phyloP scores from a whole-genome alignment of 2,329 filamentous ascomycete species.

The Aspergillus melleus region DNA sequence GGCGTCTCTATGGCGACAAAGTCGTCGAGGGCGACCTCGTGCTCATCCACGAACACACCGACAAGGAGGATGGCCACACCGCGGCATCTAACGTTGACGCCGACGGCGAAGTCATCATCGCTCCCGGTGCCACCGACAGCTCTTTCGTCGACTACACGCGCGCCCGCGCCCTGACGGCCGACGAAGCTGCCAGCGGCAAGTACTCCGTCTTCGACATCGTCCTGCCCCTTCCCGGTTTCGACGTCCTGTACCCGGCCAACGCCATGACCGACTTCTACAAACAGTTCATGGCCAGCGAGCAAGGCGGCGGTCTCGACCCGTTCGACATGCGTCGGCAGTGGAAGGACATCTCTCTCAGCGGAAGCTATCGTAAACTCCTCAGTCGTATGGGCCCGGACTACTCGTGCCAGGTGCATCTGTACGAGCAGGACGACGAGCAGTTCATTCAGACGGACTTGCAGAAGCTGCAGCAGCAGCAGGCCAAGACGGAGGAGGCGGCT shows the following conservation, averaged over 20 bases:
- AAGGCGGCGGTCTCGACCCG: conserved; percentile 78
- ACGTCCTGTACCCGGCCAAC: conserved; percentile 83
- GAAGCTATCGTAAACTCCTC: conserved; percentile 83
- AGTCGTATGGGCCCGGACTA: conserved; percentile 66
- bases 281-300: conserved; percentile 77
- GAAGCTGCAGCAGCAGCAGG: conserved; percentile 50
- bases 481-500: conserved; percentile 15
- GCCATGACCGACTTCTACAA: conserved; percentile 80
- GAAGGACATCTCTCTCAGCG: conserved; percentile 84
- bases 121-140: conserved; percentile 59
- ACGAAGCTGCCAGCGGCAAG: conserved; percentile 74
- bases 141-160: conserved; percentile 62
- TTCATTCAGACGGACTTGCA: conserved; percentile 88
- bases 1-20: conserved; percentile 68
- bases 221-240: conserved; percentile 87
- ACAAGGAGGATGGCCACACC: conserved; percentile 41
- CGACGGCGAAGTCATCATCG: conserved; percentile 66
- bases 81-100: conserved; percentile 50
- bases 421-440: conserved; percentile 69
- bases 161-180: conserved; percentile 70
- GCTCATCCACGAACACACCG: conserved; percentile 60
- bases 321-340: conserved; percentile 82
- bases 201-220: conserved; percentile 87
- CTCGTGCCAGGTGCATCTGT: conserved; percentile 68
- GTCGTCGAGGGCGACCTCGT: conserved; percentile 87